Base-by-base conservation (phyloP, 148 eudicot species). In the Amaranthus cruentus region DNA sequence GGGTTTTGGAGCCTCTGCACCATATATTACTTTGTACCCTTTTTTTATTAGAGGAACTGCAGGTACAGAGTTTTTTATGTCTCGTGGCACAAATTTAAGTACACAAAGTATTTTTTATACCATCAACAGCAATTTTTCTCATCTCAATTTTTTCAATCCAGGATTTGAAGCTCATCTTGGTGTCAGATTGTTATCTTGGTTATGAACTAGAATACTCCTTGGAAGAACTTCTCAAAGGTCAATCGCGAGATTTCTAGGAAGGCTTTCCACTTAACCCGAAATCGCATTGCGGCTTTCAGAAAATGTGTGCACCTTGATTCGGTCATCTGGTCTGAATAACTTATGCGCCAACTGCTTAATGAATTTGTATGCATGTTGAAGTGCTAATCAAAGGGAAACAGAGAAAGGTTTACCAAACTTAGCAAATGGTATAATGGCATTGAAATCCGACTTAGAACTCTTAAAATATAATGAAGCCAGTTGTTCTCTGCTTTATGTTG, bases 111-210 rank as follows among this genome's bases (percentile, higher is more conserved):
- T 7, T 48, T 48, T 48, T n/a, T 7, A 43, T 65, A 9, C 53
- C 55, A 48, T 66, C 38, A 28, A 51, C 68, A 47, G 68, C 12
- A 18, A 66, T 50, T 62, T 10, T 64, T 28, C 21, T 15, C 14
- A 52, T 9, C 56, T 62, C 47, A 56, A 18, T 63, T 48, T 47
- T 6, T 62, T 44, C 65, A 57, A 55, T 60, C 66, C 82, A 94
- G 98, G 98, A 90, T 15, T 78, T 87, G 85, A 94, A 94, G 87
- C 88, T 91, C 79, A 79, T 91, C 70, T 75, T 94, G 49, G 90
- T 91, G 49, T 94, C 98, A 15, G 98, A 94, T 79, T 91, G 96
- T 79, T 94, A 94, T 83, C 74, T 94, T 74, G 97, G 97, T 43
- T 90, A 84, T 54, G 96, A 91, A 62, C 87, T 83, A 76, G 97